phyloP scores from a whole-genome alignment of 768 basidiomycete species.

The Hericium coralloides region DNA sequence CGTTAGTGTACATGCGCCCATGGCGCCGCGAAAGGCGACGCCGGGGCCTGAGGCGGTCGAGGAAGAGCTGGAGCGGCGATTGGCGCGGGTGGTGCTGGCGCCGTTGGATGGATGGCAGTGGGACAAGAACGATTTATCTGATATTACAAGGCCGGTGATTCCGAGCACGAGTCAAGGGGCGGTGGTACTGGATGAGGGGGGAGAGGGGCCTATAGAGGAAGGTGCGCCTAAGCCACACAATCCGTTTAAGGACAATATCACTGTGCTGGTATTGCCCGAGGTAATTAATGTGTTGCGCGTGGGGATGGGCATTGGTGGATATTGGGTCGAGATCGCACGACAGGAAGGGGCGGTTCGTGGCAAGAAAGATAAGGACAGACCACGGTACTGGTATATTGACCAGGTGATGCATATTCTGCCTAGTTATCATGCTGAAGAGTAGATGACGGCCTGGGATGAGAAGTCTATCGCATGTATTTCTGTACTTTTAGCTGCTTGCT shows the following conservation, averaged over 20 bases:
- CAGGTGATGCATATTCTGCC: constrained; percentile 43
- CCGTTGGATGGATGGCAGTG: constrained; percentile 42
- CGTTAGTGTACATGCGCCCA: constrained; percentile 34
- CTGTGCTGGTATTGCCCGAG: constrained; percentile 41
- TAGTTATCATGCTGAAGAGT: constrained; percentile 37
- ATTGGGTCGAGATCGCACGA: constrained; percentile 61
- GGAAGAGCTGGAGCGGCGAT: constrained; percentile 33
- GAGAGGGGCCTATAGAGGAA: constrained; percentile 1
- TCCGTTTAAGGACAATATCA: constrained; percentile 49
- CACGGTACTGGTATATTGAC: constrained; percentile 52
- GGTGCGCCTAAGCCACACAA: constrained; percentile 30
- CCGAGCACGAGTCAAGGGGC: constrained; percentile 29
- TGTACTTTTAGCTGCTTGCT: neutral
- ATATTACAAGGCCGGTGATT: constrained; percentile 28
- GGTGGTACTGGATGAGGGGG: constrained; percentile 19
- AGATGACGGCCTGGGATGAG: neutral
- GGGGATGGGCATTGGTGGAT: constrained; percentile 55
- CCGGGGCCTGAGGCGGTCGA: constrained; percentile 29
- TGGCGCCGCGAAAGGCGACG: constrained; percentile 16
- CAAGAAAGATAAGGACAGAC: constrained; percentile 17
- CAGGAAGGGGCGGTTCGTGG: constrained; percentile 13
- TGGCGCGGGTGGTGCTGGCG: constrained; percentile 42
- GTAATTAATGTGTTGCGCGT: constrained; percentile 27
- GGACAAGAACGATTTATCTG: constrained; percentile 22
- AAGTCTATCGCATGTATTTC: neutral